Evolutionary conservation across 2,329 filamentous ascomycete species (phyloP).

Genomic region (Claviceps humidiphila): DNA sequence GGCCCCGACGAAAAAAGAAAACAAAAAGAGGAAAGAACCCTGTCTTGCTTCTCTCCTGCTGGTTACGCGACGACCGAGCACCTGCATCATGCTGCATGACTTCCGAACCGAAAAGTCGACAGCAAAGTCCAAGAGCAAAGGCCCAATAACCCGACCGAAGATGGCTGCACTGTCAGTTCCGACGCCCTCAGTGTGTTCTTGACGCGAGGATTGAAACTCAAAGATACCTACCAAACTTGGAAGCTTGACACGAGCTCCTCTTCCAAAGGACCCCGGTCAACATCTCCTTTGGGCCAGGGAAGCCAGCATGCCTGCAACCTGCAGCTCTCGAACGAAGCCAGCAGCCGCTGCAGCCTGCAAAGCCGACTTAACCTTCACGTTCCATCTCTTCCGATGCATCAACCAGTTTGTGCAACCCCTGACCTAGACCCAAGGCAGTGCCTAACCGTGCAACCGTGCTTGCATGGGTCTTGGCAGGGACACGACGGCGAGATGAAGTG

Average conservation of each 20-base stretch:
- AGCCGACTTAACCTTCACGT: background rate
- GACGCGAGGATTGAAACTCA: background rate
- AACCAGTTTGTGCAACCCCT: constrained; percentile 2
- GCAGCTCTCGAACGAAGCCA: background rate
- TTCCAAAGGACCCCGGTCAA: background rate
- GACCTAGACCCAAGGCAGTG: background rate
- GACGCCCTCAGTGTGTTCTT: background rate
- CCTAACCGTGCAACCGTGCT: background rate
- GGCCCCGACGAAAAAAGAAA: background rate
- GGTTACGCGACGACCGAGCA: no score
- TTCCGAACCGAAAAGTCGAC: no score
- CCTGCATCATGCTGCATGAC: no score
- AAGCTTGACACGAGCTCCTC: no score
- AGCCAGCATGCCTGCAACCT: background rate
- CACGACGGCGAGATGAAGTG: background rate
- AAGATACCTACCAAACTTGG: background rate
- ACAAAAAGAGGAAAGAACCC: background rate
- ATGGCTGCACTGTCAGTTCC: no score
- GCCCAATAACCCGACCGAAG: no score
- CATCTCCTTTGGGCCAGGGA: background rate
- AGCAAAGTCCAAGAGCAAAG: no score
- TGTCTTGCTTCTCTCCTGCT: no score
- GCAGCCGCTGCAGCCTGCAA: background rate
- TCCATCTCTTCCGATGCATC: background rate
- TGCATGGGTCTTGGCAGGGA: background rate